Evolutionary conservation across 2,329 filamentous ascomycete species (phyloP).

Genomic region (Colletotrichum liriopes): DNA sequence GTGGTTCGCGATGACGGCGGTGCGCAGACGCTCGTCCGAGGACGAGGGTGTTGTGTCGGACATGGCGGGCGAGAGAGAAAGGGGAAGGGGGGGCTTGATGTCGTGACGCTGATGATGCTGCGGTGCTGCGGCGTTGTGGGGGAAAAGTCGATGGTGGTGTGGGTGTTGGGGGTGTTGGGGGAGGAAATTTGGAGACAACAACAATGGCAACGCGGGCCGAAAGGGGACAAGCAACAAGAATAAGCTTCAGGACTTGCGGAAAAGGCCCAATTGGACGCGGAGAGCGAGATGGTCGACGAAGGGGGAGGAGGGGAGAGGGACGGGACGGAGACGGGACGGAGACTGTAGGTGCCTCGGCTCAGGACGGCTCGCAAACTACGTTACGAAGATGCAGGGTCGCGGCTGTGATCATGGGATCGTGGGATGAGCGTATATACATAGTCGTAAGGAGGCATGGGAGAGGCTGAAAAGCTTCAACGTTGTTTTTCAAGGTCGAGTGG

Average conservation of each 20-base stretch:
- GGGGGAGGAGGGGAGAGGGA: neutral
- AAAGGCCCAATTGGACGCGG: constrained; percentile 9
- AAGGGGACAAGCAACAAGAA: neutral
- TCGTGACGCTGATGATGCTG: neutral
- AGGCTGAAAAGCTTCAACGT: constrained; percentile 33
- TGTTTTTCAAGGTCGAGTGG: constrained; percentile 15
- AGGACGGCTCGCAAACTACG: neutral
- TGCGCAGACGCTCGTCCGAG: constrained; percentile 35
- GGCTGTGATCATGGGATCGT: constrained; percentile 13
- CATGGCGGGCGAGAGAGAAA: constrained; percentile 1
- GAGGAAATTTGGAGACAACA: neutral
- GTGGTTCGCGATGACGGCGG: constrained; percentile 41
- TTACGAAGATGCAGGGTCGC: neutral
- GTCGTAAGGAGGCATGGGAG: neutral
- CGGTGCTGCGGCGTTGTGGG: neutral
- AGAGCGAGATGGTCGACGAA: neutral
- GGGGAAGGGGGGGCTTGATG: neutral
- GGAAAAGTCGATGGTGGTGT: neutral
- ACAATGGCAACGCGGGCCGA: neutral
- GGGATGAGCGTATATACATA: neutral
- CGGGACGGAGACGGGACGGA: neutral
- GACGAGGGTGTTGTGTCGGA: constrained; percentile 37
- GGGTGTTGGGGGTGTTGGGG: neutral
- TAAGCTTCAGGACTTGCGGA: neutral
- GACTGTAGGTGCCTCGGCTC: constrained; percentile 17